These are phyloP conservation scores for Halophytophthora polymorphica DNA, from an alignment of 352 stramenopile species.

Conservation along the genomic window DNA sequence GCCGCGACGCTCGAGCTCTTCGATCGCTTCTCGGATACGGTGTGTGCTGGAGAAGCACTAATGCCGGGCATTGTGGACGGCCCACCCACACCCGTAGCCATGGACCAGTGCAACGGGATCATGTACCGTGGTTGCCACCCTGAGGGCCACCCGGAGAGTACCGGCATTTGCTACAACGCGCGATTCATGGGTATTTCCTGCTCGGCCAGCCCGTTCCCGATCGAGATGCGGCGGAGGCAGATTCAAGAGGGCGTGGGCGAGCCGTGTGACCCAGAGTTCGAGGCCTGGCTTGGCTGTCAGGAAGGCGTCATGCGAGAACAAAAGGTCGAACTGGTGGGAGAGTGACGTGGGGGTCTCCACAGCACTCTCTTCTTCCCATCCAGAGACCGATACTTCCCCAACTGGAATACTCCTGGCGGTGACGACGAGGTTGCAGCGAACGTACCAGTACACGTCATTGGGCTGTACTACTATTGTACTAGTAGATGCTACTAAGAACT, in stretches of 20 bases:
- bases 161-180: conserved; percentile 36
- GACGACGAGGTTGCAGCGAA: too few species aligned
- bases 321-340: too few species aligned
- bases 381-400: too few species aligned
- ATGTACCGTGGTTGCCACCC: conserved; percentile 34
- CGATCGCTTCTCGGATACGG: conserved; percentile 12
- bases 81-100: conserved; percentile 9
- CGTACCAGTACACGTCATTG: too few species aligned
- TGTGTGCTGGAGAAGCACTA: conserved; percentile 21
- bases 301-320: neutral
- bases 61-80: conserved; percentile 11
- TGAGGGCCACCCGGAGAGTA: conserved; percentile 1
- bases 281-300: conserved; percentile 33
- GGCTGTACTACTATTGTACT: too few species aligned
- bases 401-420: too few species aligned
- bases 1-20: conserved; percentile 17
- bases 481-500: too few species aligned
- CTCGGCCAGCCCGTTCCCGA: conserved; percentile 17
- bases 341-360: too few species aligned
- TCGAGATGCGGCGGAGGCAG: conserved; percentile 21
- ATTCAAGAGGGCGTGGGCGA: conserved; percentile 19
- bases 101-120: conserved; percentile 35
- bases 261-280: conserved; percentile 21
- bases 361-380: too few species aligned
- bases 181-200: conserved; percentile 30